These are phyloP conservation scores for Ustilago sp. DNA, from an alignment of 1,284 basidiomycete species.

Conservation along the genomic window DNA sequence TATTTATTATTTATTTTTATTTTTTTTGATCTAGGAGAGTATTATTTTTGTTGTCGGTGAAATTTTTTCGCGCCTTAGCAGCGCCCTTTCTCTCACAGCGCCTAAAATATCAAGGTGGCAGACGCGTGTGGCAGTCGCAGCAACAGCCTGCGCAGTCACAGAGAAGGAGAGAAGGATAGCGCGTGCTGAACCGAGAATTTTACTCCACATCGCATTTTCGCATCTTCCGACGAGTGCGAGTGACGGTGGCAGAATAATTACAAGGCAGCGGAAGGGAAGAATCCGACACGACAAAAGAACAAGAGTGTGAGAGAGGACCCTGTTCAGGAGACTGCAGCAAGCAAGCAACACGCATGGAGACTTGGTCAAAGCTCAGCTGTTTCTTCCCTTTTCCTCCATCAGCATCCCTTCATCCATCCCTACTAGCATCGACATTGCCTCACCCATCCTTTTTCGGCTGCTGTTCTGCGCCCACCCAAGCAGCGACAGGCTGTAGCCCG, in stretches of 20 bases:
- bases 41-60: slow-evolving; percentile 1
- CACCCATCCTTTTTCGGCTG: not conserved
- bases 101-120: not conserved
- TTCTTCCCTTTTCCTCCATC: not conserved
- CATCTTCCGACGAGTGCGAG: not conserved
- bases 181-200: slow-evolving; percentile 3
- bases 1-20: not conserved
- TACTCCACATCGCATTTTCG: slow-evolving; percentile 9
- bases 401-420: not conserved
- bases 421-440: not conserved
- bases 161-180: not conserved
- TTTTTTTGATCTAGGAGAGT: too few species aligned
- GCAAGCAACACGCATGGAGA: slow-evolving; percentile 3
- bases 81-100: not conserved
- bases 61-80: slow-evolving; percentile 14
- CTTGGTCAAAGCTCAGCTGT: not conserved
- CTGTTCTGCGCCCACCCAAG: not conserved
- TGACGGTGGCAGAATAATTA: not conserved
- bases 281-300: not conserved
- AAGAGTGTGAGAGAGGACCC: slow-evolving; percentile 1
- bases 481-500: not conserved
- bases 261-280: not conserved
- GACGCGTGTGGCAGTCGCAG: slow-evolving; percentile 1
- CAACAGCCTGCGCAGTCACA: not conserved
- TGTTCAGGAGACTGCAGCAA: not conserved